Evolutionary conservation across 1,139 yeast genomes (phyloP).

Genomic region (Diutina catenulata): DNA sequence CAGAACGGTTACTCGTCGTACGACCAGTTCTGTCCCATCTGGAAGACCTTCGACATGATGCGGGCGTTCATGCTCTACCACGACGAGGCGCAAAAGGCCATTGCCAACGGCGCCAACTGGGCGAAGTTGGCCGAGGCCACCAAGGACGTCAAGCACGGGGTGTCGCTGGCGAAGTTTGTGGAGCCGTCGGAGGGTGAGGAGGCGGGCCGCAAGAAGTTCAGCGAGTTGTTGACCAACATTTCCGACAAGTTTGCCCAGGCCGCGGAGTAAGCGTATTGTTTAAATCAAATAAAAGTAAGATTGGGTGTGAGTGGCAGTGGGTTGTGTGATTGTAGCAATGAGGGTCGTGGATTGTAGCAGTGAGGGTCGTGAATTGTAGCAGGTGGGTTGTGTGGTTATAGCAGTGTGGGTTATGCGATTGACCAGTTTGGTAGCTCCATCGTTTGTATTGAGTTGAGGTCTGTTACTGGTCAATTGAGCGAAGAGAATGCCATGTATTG

Average conservation of each 20-base stretch:
- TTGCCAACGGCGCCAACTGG: slow-evolving; percentile 92
- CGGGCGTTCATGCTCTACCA: slow-evolving; percentile 81
- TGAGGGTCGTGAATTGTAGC: no score
- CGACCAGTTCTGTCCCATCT: slow-evolving; percentile 98
- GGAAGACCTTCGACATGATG: slow-evolving; percentile 99
- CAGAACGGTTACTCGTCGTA: slow-evolving; percentile 97
- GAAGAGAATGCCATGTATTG: no score
- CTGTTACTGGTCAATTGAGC: no score
- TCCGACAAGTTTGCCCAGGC: slow-evolving; percentile 93
- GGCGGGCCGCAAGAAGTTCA: slow-evolving; percentile 66
- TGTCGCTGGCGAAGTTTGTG: slow-evolving; percentile 88
- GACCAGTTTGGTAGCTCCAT: no score
- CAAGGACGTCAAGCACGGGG: slow-evolving; percentile 81
- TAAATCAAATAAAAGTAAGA: no score
- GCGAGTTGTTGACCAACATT: slow-evolving; percentile 59
- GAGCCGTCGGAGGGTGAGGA: slow-evolving; percentile 89
- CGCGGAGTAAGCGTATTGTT: slow-evolving; percentile 80
- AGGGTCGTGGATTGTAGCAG: no score
- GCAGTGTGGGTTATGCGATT: no score
- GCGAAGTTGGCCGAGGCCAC: slow-evolving; percentile 82
- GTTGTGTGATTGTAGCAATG: no score
- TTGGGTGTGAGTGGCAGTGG: no score
- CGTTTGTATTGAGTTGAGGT: no score
- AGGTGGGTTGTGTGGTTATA: no score
- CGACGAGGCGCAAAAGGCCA: slow-evolving; percentile 97